A percentile compares a stretch with the other conserved stretches of the same genome.
Conservation (phyloP, 345 rosid species). For the Erysimum cheiranthoides region DNA sequence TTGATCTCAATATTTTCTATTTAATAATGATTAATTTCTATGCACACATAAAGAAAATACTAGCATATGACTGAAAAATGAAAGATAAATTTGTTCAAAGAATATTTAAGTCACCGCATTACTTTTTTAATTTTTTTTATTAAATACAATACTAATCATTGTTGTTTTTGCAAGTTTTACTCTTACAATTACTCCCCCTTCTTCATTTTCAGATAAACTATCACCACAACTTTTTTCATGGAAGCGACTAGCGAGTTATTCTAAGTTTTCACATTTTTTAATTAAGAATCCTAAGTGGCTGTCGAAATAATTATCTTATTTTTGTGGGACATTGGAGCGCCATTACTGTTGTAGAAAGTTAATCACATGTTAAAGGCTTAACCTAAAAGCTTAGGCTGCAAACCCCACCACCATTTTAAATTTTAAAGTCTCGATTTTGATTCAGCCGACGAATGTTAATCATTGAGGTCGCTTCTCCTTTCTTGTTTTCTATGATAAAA, state of each 20-base stretch:
- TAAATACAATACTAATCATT: background rate
- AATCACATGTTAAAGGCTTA: constrained; percentile 45
- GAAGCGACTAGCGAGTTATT: constrained; percentile 27
- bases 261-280: constrained; percentile 1
- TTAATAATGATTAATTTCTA: no score
- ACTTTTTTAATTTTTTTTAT: background rate
- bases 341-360: constrained; percentile 37
- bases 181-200: background rate
- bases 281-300: constrained; percentile 33
- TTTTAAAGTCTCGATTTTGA: constrained; percentile 27
- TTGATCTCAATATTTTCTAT: no score
- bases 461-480: constrained; percentile 41
- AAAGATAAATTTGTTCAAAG: background rate
- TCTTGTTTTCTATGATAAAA: constrained; percentile 29
- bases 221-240: constrained; percentile 30
- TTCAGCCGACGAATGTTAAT: constrained; percentile 41
- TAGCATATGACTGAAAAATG: background rate
- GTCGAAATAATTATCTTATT: constrained; percentile 26
- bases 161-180: background rate
- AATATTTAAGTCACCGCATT: background rate
- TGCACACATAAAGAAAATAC: no score
- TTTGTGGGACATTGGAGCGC: constrained; percentile 29
- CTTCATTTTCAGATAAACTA: background rate
- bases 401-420: constrained; percentile 38
- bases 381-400: constrained; percentile 44